Conservation (phyloP, 257 asterid species). For the Solanum medicagineum region DNA sequence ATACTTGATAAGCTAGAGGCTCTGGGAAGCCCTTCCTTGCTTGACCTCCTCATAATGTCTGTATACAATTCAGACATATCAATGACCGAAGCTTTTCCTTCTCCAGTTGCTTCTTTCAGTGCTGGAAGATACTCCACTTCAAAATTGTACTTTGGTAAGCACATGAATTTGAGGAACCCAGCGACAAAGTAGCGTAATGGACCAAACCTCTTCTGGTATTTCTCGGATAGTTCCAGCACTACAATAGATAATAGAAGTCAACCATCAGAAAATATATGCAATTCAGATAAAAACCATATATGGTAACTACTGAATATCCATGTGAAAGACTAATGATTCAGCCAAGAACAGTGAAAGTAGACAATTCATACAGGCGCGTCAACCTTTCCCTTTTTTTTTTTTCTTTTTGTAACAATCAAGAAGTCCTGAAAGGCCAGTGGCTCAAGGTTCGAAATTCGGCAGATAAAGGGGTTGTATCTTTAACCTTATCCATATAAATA, state of each 20-base stretch:
- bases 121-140: conserved; percentile 93
- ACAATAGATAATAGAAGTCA: conserved; percentile 12
- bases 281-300: background rate
- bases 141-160: conserved; percentile 86
- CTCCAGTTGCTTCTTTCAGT: conserved; percentile 30
- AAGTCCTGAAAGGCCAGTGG: background rate
- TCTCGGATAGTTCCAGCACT: conserved; percentile 95
- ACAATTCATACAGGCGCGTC: background rate
- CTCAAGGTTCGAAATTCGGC: background rate
- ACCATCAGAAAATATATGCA: background rate
- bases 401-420: background rate
- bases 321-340: background rate
- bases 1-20: conserved; percentile 94
- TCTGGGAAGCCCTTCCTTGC: conserved; percentile 93
- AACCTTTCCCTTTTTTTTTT: background rate
- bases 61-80: conserved; percentile 88
- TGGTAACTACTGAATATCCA: background rate
- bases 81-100: conserved; percentile 38
- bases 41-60: conserved; percentile 85
- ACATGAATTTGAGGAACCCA: conserved; percentile 80
- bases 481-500: background rate
- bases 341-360: background rate
- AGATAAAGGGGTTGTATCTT: background rate
- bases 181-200: conserved; percentile 95
- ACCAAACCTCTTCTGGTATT: conserved; percentile 85